These are phyloP conservation scores for Cantharellus cinnabarinus DNA, from an alignment of 768 basidiomycete genomes.

Conservation along the genomic window DNA sequence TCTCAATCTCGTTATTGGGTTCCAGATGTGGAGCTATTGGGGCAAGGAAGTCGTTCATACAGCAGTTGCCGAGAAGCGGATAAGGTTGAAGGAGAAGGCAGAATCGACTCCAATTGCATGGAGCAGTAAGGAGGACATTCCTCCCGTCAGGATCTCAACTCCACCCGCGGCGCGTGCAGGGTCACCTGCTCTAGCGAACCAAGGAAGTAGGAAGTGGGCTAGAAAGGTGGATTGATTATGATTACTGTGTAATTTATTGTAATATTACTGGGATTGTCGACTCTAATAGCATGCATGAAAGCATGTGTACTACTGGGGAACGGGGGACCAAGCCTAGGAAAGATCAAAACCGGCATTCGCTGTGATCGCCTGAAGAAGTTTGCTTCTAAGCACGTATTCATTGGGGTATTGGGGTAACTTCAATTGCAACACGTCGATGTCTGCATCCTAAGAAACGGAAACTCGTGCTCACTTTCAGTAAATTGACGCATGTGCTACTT, in stretches of 20 bases:
- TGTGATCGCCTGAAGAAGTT: slow-evolving; percentile 70
- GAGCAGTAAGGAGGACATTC: slow-evolving; percentile 24
- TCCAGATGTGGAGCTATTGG: slow-evolving; percentile 75
- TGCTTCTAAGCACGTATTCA: slow-evolving; percentile 43
- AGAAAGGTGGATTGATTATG: slow-evolving; percentile 36
- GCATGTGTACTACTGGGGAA: too few relatives aligned
- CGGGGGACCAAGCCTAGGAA: slow-evolving; percentile 25
- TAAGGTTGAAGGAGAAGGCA: background rate
- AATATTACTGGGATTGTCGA: too few relatives aligned
- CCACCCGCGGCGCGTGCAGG: slow-evolving; percentile 5
- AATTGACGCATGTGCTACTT: slow-evolving; percentile 76
- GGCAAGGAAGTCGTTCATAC: slow-evolving; percentile 19
- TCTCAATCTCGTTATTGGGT: slow-evolving; percentile 67
- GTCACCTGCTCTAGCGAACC: slow-evolving; percentile 21
- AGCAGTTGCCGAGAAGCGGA: background rate
- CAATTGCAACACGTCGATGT: slow-evolving; percentile 3
- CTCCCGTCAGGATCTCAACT: slow-evolving; percentile 21
- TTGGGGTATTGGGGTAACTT: slow-evolving; percentile 53
- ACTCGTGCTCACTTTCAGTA: slow-evolving; percentile 46
- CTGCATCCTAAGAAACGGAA: background rate
- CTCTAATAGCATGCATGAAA: too few relatives aligned
- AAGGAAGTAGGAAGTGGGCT: slow-evolving; percentile 43
- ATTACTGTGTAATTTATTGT: slow-evolving; percentile 1
- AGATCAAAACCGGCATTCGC: slow-evolving; percentile 86
- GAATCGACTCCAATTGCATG: slow-evolving; percentile 21